Conservation (phyloP, 768 basidiomycete genomes). For the Hygrophoropsis aurantiaca region DNA sequence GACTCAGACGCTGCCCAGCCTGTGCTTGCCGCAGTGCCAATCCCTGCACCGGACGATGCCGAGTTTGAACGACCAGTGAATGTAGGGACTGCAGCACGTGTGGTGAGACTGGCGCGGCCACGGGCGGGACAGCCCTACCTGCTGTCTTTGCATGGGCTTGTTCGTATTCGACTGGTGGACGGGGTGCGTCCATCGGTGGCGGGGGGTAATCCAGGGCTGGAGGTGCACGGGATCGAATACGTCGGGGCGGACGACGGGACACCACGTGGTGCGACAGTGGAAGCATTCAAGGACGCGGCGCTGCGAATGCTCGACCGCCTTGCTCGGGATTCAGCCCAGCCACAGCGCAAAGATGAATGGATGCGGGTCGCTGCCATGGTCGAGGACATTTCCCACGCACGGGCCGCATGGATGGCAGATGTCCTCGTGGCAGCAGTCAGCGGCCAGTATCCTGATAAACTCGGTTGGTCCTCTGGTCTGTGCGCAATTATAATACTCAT, state of each 20-base stretch:
- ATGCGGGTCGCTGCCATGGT: constrained; percentile 68
- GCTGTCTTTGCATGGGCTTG: constrained; percentile 70
- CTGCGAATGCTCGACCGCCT: constrained; percentile 67
- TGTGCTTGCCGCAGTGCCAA: constrained; percentile 66
- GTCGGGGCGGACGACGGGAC: constrained; percentile 34
- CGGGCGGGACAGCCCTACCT: constrained; percentile 63
- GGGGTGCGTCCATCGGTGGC: constrained; percentile 31
- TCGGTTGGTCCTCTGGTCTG: constrained; percentile 46
- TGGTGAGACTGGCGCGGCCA: constrained; percentile 68
- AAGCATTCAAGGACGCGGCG: constrained; percentile 70
- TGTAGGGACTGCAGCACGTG: constrained; percentile 70
- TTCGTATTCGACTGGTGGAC: constrained; percentile 57
- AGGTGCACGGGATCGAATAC: constrained; percentile 51
- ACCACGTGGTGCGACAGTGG: constrained; percentile 55
- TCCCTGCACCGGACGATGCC: constrained; percentile 29
- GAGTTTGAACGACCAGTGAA: constrained; percentile 18
- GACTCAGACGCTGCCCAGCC: constrained; percentile 64
- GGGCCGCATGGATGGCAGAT: constrained; percentile 76
- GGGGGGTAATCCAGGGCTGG: constrained; percentile 33
- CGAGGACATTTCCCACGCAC: constrained; percentile 64
- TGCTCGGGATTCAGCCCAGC: constrained; percentile 38
- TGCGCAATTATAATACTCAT: background rate
- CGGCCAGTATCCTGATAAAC: constrained; percentile 68
- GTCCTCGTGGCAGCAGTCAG: constrained; percentile 59
- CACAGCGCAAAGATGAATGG: constrained; percentile 63